phyloP scores from a whole-genome alignment of 2,329 filamentous ascomycete genomes.

The Albophoma yamanashiensis region DNA sequence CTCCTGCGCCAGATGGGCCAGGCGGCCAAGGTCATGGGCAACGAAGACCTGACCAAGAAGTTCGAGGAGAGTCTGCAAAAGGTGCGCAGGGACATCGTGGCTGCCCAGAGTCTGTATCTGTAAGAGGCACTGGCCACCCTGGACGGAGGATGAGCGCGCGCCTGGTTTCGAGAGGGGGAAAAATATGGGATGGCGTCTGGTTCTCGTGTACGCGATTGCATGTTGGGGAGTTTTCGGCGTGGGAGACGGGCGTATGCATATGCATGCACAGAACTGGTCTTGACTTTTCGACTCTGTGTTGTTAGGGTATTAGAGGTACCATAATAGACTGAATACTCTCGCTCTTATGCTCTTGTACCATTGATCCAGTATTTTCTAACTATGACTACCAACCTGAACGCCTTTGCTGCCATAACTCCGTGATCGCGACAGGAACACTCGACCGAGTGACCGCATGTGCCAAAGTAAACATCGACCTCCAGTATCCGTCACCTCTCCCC shows the following conservation, averaged over 20 bases:
- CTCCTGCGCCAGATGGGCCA: constrained; percentile 90
- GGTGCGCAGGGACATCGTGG: constrained; percentile 88
- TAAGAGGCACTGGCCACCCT: constrained; percentile 19
- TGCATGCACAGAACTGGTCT: background rate
- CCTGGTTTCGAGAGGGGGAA: background rate
- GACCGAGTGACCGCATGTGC: background rate
- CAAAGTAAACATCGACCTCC: background rate
- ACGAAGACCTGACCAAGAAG: constrained; percentile 82
- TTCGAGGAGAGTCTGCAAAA: constrained; percentile 80
- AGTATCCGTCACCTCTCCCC: constrained; percentile 15
- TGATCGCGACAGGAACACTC: background rate
- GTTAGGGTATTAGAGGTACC: background rate
- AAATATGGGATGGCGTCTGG: background rate
- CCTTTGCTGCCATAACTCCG: background rate
- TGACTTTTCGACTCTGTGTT: background rate
- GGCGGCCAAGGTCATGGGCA: constrained; percentile 96
- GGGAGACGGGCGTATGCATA: background rate
- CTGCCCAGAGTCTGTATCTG: constrained; percentile 86
- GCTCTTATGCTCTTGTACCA: too few species aligned
- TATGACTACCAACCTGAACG: background rate
- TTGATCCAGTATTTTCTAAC: background rate
- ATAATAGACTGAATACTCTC: background rate
- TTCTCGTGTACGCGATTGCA: background rate
- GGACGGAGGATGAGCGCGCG: background rate
- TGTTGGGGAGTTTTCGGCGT: background rate